A percentile compares a stretch with the other conserved stretches of the same genome.
These are phyloP conservation scores for Cercospora sp. DNA, from an alignment of 2,329 filamentous ascomycete genomes.

Conservation along the genomic window DNA sequence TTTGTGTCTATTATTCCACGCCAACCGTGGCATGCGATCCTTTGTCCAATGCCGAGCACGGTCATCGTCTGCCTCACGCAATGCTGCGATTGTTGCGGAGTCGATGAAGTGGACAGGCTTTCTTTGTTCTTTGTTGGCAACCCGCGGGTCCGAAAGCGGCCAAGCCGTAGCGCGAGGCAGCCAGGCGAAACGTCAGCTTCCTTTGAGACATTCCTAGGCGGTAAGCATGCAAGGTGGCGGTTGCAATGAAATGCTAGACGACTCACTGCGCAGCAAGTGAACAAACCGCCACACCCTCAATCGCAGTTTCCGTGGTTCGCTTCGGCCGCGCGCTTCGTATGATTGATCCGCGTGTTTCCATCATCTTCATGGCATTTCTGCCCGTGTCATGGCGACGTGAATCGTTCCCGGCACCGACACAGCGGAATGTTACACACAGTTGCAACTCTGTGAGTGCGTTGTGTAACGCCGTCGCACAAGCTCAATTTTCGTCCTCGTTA, in stretches of 20 bases:
- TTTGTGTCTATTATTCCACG: slow-evolving; percentile 39
- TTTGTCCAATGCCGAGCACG: slow-evolving; percentile 39
- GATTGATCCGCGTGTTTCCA: slow-evolving; percentile 19
- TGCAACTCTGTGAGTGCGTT: slow-evolving; percentile 33
- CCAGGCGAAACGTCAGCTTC: slow-evolving; percentile 31
- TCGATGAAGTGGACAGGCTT: slow-evolving; percentile 27
- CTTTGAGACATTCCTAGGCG: slow-evolving; percentile 40
- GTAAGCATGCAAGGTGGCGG: slow-evolving; percentile 23
- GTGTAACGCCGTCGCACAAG: slow-evolving; percentile 27
- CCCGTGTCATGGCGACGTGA: slow-evolving; percentile 33
- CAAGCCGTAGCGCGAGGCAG: slow-evolving; percentile 30
- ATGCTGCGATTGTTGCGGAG: slow-evolving; percentile 37
- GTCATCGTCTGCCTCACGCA: slow-evolving; percentile 28
- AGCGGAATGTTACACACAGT: slow-evolving; percentile 32
- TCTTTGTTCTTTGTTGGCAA: slow-evolving; percentile 42
- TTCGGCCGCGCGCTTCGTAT: slow-evolving; percentile 7
- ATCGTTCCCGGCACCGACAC: slow-evolving; percentile 19
- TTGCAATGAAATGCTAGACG: slow-evolving; percentile 33
- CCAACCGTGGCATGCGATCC: slow-evolving; percentile 35
- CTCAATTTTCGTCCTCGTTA: slow-evolving; percentile 26
- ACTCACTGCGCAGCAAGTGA: slow-evolving; percentile 29
- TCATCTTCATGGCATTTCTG: slow-evolving; percentile 25
- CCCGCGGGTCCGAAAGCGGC: slow-evolving; percentile 37
- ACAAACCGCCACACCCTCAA: slow-evolving; percentile 29
- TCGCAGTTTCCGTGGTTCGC: slow-evolving; percentile 17